Percentiles rank a stretch among this genome's conserved stretches.
Conservation (phyloP, 1,284 basidiomycete species). For the Sanguinoderma infundibulare region DNA sequence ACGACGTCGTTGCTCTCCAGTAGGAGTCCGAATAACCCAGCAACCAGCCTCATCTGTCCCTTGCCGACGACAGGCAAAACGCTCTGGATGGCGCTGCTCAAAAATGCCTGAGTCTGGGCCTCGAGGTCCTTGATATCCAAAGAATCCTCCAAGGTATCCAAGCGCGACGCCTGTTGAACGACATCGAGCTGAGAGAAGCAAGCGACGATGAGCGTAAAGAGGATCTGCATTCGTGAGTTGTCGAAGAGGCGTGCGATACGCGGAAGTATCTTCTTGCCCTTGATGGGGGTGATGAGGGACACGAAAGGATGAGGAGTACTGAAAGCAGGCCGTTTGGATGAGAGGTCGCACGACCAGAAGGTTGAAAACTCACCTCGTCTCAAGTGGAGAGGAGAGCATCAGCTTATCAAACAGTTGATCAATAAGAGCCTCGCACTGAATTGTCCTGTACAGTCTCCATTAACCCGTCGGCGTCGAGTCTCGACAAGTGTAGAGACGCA, state of each 20-base stretch:
- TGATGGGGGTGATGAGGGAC: conserved; percentile 85
- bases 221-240: conserved; percentile 80
- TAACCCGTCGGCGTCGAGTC: background rate
- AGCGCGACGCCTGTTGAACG: conserved; percentile 71
- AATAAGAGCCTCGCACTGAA: conserved; percentile 63
- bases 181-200: conserved; percentile 95
- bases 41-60: conserved; percentile 82
- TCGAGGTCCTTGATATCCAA: conserved; percentile 78
- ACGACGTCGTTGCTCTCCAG: conserved; percentile 83
- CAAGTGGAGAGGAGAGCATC: conserved; percentile 89
- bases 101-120: conserved; percentile 87
- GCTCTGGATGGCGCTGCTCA: conserved; percentile 85
- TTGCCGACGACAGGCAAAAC: conserved; percentile 83
- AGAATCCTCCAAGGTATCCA: conserved; percentile 72
- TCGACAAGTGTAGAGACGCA: conserved; percentile 29
- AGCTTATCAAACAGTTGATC: conserved; percentile 84
- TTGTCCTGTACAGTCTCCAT: conserved; percentile 8
- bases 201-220: conserved; percentile 91
- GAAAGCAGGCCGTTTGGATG: conserved; percentile 3
- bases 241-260: conserved; percentile 89
- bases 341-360: conserved; percentile 3
- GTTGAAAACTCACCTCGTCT: conserved; percentile 66
- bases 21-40: conserved; percentile 86
- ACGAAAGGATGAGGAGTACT: conserved; percentile 97
- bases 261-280: conserved; percentile 93